Evolutionary conservation across 2,329 filamentous ascomycete species (phyloP).

Genomic region (Ascochyta pisi): DNA sequence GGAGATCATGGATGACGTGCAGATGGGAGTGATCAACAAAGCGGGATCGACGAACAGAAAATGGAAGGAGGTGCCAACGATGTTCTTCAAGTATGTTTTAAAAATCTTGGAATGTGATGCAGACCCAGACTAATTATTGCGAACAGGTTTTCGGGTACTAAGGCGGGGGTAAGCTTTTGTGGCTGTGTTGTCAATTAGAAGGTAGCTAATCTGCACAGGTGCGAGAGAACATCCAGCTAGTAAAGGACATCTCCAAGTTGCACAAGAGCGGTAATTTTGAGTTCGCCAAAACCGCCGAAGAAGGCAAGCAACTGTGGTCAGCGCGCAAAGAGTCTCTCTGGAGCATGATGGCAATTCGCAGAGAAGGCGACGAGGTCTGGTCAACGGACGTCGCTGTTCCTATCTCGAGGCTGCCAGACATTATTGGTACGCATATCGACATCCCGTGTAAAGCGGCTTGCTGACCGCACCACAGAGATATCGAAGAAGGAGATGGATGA

Average conservation of each 20-base stretch:
- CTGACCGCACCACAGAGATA: conserved; percentile 63
- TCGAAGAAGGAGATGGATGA: conserved; percentile 90
- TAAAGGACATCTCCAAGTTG: conserved; percentile 69
- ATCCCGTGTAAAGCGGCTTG: neutral
- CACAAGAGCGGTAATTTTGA: conserved; percentile 65
- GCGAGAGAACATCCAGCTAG: conserved; percentile 74
- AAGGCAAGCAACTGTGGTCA: conserved; percentile 65
- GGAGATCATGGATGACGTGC: conserved; percentile 89
- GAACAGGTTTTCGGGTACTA: conserved; percentile 73
- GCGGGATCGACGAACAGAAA: conserved; percentile 72
- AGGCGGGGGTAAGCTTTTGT: conserved; percentile 59
- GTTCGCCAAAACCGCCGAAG: conserved; percentile 61
- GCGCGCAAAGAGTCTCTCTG: conserved; percentile 67
- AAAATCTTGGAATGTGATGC: no score
- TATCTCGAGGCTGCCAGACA: conserved; percentile 66
- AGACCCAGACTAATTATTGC: conserved; percentile 30
- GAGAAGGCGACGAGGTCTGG: conserved; percentile 65
- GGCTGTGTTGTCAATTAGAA: conserved; percentile 17
- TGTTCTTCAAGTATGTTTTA: conserved; percentile 76
- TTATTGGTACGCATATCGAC: conserved; percentile 59
- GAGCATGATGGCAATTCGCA: conserved; percentile 65
- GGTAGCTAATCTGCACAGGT: conserved; percentile 57
- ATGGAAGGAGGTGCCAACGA: conserved; percentile 78
- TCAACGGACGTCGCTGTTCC: conserved; percentile 68
- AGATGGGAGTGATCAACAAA: conserved; percentile 83